Base-by-base conservation (phyloP, 305 asterid species). In the Stenogyne calaminthoides region DNA sequence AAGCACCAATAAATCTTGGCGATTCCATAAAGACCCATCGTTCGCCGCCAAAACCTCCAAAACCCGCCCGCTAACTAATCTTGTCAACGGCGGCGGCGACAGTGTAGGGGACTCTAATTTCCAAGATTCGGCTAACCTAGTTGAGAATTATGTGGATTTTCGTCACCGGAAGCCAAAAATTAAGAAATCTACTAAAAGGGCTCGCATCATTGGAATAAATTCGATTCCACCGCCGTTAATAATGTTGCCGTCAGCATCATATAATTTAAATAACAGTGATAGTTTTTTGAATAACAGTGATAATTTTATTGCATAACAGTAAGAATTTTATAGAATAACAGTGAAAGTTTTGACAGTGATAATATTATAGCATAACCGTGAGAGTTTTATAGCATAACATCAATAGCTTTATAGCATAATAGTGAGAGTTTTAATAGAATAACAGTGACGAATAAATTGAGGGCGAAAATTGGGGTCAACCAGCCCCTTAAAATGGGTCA, bases 1-100 rank as follows among this genome's bases (percentile, higher is more conserved):
- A 3, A 95, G 95, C 59, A 84, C 86, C 72, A 88, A 70, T 74
- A 89, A 86, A 69, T 66, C 89, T 0, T 88, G 96, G 96, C 88
- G 95, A 42, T 93, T 77, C 79, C 97, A 93, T 78, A 91, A 86
- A 70, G 91, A 93, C 87, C 97, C 98, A 0, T 80, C 97, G 14
- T 27, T 85, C 0, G 98, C 95, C 2, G 80, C 95, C 72, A 93
- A 89, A 78, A 78, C 90, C 60, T 93, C 97, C 75, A 94, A 87
- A 69, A 91, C 93, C 7, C 97, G 99, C 0, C 99, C 99, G 19
- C 72, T 91, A 6, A 94, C 99, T 68, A 94, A 94, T 85, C 90
- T 94, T 20, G 95, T 91, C 70, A 88, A 87, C 83, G 91, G 95
- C 20, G 80, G 16, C 2, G 80, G 19, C 18, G 71, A n/a, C n/a